Evolutionary conservation across 169 alveolate species (phyloP).

Genomic region (Eimeria maxima): DNA sequence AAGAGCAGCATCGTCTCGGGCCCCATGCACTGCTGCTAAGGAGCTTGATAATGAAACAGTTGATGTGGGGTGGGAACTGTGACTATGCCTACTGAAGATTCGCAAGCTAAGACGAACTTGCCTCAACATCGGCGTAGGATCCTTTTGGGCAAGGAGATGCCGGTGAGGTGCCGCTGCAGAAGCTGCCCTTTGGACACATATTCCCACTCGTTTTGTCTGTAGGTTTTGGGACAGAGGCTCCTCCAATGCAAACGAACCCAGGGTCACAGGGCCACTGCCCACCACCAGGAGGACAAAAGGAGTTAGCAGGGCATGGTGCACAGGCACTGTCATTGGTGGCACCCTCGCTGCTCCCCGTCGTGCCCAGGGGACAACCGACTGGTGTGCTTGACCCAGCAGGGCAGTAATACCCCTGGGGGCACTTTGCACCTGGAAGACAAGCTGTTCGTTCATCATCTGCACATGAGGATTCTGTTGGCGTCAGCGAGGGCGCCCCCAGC

Average conservation of each 20-base stretch:
- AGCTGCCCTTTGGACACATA: constrained; percentile 62
- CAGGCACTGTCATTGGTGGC: not conserved
- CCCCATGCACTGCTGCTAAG: not conserved
- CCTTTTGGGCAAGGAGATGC: constrained; percentile 36
- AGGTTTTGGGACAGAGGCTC: constrained; percentile 63
- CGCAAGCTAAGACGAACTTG: not conserved
- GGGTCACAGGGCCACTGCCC: constrained; percentile 75
- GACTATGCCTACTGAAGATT: not conserved
- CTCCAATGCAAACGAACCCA: constrained; percentile 73
- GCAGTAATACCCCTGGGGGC: constrained; percentile 85
- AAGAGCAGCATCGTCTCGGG: not conserved
- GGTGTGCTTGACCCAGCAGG: constrained; percentile 83
- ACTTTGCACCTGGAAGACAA: constrained; percentile 78
- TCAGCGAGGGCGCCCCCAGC: constrained; percentile 43
- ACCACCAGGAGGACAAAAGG: constrained; percentile 67
- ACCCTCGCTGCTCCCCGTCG: constrained; percentile 35
- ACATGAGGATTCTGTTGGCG: constrained; percentile 29
- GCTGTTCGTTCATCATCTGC: constrained; percentile 26
- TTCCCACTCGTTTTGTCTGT: not conserved
- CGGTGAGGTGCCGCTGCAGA: constrained; percentile 22
- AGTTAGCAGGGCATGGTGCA: constrained; percentile 36
- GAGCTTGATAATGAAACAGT: not conserved
- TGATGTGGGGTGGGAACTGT: not conserved
- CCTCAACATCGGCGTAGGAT: constrained; percentile 58
- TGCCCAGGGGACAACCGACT: constrained; percentile 60